Conservation (phyloP, 768 basidiomycete genomes). For the Vararia minispora region DNA sequence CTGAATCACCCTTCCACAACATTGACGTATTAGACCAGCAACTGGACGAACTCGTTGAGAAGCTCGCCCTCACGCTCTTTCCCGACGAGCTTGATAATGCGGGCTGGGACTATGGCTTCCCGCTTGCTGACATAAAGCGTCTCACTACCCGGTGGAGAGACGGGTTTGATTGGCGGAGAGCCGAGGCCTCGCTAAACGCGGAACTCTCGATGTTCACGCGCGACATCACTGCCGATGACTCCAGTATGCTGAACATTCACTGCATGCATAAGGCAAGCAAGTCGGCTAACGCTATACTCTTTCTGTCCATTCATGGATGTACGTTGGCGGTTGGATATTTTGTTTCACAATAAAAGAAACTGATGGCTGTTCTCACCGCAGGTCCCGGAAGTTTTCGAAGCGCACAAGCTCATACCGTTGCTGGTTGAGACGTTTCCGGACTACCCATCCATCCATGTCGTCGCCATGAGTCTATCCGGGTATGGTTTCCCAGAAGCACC, state of each 20-base stretch:
- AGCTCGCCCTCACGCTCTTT: constrained; percentile 17
- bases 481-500: constrained; percentile 53
- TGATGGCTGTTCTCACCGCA: constrained; percentile 13
- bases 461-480: constrained; percentile 46
- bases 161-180: constrained; percentile 44
- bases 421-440: constrained; percentile 28
- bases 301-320: constrained; percentile 56
- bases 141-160: constrained; percentile 38
- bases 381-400: constrained; percentile 60
- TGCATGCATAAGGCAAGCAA: constrained; percentile 45
- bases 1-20: constrained; percentile 33
- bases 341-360: constrained; percentile 12
- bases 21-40: too few relatives aligned
- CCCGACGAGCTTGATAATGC: constrained; percentile 16
- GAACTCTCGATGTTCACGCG: constrained; percentile 45
- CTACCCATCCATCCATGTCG: constrained; percentile 52
- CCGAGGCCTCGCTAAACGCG: constrained; percentile 39
- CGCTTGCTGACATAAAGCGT: constrained; percentile 36
- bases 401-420: constrained; percentile 43
- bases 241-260: constrained; percentile 40
- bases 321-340: constrained; percentile 10
- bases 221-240: constrained; percentile 36
- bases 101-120: constrained; percentile 23
- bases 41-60: constrained; percentile 16
- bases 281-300: constrained; percentile 35